Evolutionary conservation across 2,329 filamentous ascomycete species (phyloP), one percentile per base, ranked within the genome.

Genomic region (Remersonia thermophila): DNA sequence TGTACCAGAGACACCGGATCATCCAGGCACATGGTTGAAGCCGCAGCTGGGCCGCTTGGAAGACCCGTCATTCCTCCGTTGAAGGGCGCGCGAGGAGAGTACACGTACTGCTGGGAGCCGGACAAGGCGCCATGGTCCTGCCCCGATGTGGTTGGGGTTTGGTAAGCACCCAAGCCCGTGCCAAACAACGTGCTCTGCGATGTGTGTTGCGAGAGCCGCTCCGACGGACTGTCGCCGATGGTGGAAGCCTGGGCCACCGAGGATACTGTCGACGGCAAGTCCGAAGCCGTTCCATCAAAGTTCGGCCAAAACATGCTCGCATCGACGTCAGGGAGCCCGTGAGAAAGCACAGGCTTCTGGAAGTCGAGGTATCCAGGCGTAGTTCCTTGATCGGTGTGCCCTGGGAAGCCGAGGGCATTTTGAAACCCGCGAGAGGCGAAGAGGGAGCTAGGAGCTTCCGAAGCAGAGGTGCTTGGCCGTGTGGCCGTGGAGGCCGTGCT

Each of bases 141-240:
- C 30, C n/a, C 42, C 34, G 2, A 25, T 28, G 12, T 37, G 37
- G 32, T 20, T 27, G 20, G 36, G 11, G 8, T 30, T 32, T 12
- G 41, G 46, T 3, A 23, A 5, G 20, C 5, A 9, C 20, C 20
- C 20, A 23, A 6, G 5, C 20, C 31, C 3, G 38, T 29, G 16
- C 30, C 41, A 20, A 48, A 50, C 4, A 49, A 37, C 1, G 47
- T 48, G 4, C 44, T 50, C 15, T 40, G 40, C 7, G 47, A 49
- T 1, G 44, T 48, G 31, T 50, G 48, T 27, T 46, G 41, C 11
- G 47, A 44, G 2, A 39, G 26, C 7, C 36, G 27, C 28, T 46
- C 42, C 4, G 45, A 42, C 3, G 41, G 35, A 10, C 13, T 38
- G 20, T 39, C 42, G 7, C 46, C 42, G 10, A 42, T 32, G 3